Base-by-base conservation (phyloP, 2,329 filamentous ascomycete genomes). In the Talaromyces sp. region DNA sequence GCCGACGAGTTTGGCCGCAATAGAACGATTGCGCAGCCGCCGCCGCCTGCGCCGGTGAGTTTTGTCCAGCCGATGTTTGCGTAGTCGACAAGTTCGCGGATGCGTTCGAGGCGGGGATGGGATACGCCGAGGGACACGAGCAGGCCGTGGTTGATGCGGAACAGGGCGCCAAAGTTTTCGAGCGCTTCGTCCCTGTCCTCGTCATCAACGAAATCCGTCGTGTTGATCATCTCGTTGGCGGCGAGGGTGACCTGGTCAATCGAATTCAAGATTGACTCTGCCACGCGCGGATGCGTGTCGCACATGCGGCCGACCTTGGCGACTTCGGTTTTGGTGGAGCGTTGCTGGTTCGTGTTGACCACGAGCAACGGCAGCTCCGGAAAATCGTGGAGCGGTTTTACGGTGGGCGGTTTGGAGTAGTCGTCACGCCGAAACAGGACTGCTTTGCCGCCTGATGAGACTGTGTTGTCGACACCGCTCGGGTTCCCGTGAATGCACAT, bases 401-500 rank as follows among this genome's bases (percentile, higher is more conserved):
- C 92, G 0, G 79, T 79, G 0, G 93, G 92, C 2, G 93, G 91
- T 71, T 89, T 88, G 62, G 81, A 81, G 74, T 93, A 91, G 72
- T 96, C 89, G 57, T 81, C 84, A 58, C 93, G 85, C 70, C 93
- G 89, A 78, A 96, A 99, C 2, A 98, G 81, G 1, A 99, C 92
- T 0, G 93, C 95, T 77, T 96, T 97, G 61, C 95, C 95, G 70
- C 96, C 91, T 13, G 93, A 90, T 13, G 93, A 85, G 30, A 99
- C 93, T 2, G 95, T 99, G 75, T 99, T 99, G 77, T 99, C 95
- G 51, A 99, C 91, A 0, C 95, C 95, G 0, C 92, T 96, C 0
- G 95, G 95, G 71, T 96, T 98, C 42, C 93, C 95, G 72, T 99
- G 95, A 65, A 98, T 97, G 77, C 92, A 95, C 86, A 98, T 90